Base-by-base conservation (phyloP, 208 protist species). In the Acanthamoeba castellanii region DNA sequence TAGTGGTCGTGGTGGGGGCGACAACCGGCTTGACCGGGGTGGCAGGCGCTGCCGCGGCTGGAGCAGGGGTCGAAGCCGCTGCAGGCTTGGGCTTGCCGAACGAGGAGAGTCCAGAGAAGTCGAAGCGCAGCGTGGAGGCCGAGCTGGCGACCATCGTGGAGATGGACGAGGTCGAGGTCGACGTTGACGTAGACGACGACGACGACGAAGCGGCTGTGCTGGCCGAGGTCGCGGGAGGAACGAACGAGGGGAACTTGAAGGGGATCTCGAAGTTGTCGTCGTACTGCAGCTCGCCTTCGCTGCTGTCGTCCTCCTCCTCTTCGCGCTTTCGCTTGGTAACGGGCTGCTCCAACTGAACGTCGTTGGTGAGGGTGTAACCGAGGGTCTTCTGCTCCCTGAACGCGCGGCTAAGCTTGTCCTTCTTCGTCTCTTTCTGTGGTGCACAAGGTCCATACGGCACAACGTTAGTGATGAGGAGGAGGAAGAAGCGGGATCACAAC, bases 361-460 rank as follows among this genome's bases (percentile, higher is more conserved):
- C 76, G 55, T 85, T 64, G 42, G 91, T 64, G 50, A 94, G 76
- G 16, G 55, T 85, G 50, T 42, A 94, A 7, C 91, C 91, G 11
- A 82, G 72, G 32, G 91, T 68, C 55, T 94, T 94, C 70, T 94
- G 47, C 70, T 94, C 76, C 30, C 64, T 42, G 25, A 94, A 94
- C 27, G 91, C 91, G 5, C 91, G 64, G 22, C 55, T 94, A 9
- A 94, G 72, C 55, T 70, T 94, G 55, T 94, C 32, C 91, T 94
- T 94, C 50, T 78, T 94, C 25, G 91, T 55, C 55, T 94, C 91
- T 61, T 61, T 94, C 91, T 94, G 57, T 34, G 11, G 16, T 20
- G 20, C 11, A 45, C 25, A 84, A 30, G 3, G 25, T 5, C 9
- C 18, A 27, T 27, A 0, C 25, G 45, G 45, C 34, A 30, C 34